phyloP scores from a whole-genome alignment of 2,329 filamentous ascomycete species.

The Fusarium virguliforme region DNA sequence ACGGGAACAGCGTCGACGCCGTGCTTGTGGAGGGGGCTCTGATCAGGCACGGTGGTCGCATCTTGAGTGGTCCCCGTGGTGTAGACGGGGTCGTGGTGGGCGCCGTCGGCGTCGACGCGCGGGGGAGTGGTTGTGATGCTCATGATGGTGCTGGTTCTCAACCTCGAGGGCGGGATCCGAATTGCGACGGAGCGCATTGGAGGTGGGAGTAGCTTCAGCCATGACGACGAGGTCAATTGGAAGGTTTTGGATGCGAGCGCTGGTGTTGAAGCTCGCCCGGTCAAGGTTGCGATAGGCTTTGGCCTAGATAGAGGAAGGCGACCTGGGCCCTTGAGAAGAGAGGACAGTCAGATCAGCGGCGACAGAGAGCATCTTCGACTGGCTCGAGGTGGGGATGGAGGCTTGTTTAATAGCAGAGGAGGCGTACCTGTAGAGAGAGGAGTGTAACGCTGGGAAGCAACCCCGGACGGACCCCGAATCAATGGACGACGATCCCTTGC shows the following conservation, averaged over 20 bases:
- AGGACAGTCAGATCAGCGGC: constrained; percentile 3
- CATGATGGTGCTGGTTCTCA: constrained; percentile 62
- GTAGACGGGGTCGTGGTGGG: constrained; percentile 64
- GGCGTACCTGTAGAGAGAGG: constrained; percentile 5
- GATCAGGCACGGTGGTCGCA: constrained; percentile 54
- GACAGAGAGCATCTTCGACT: constrained; percentile 11
- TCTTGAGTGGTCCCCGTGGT: constrained; percentile 60
- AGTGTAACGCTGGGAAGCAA: not conserved
- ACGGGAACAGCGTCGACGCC: constrained; percentile 34
- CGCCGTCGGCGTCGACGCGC: constrained; percentile 54
- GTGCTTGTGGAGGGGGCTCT: constrained; percentile 54
- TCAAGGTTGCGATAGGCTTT: constrained; percentile 30
- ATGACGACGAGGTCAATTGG: constrained; percentile 27
- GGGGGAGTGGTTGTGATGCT: constrained; percentile 61
- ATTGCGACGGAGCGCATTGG: constrained; percentile 36
- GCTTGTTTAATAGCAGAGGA: constrained; percentile 12
- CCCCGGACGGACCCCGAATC: constrained; percentile 9
- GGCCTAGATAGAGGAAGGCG: constrained; percentile 25
- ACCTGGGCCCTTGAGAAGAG: constrained; percentile 13
- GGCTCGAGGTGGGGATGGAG: constrained; percentile 1
- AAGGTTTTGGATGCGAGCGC: not conserved
- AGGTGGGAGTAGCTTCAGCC: constrained; percentile 36
- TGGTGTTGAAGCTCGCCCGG: constrained; percentile 11
- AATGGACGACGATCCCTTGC: constrained; percentile 20
- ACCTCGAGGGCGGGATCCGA: constrained; percentile 53